Percentiles rank a stretch among this genome's conserved stretches.
phyloP scores from a whole-genome alignment of 2,329 filamentous ascomycete species.

The Corniculantispora saksenae region DNA sequence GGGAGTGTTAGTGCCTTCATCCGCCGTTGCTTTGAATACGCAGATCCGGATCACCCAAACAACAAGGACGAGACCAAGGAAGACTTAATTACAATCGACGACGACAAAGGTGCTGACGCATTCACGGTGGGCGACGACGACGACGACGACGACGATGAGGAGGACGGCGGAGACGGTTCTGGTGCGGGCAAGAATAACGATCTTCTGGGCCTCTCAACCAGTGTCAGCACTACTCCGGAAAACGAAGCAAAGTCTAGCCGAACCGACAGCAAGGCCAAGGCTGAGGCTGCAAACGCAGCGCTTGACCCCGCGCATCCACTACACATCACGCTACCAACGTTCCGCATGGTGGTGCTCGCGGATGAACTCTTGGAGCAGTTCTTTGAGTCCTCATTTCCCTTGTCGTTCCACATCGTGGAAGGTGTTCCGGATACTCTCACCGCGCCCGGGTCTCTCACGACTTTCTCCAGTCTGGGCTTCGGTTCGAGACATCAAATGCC shows the following conservation, averaged over 20 bases:
- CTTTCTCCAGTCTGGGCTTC: conserved; percentile 74
- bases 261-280: conserved; percentile 54
- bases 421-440: conserved; percentile 42
- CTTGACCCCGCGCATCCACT: conserved; percentile 91
- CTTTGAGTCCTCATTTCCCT: conserved; percentile 93
- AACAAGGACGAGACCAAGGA: conserved; percentile 49
- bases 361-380: conserved; percentile 96
- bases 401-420: conserved; percentile 86
- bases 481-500: conserved; percentile 42
- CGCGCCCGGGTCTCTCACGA: conserved; percentile 66
- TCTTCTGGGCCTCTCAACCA: background rate
- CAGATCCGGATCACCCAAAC: conserved; percentile 81
- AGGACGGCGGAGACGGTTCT: conserved; percentile 39
- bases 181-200: background rate
- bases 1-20: conserved; percentile 96
- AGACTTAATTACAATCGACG: conserved; percentile 24
- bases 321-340: conserved; percentile 94
- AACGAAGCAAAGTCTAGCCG: conserved; percentile 27
- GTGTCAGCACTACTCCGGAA: conserved; percentile 42
- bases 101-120: conserved; percentile 41
- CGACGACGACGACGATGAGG: conserved; percentile 53
- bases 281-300: conserved; percentile 81
- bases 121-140: conserved; percentile 77
- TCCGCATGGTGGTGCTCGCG: conserved; percentile 96
- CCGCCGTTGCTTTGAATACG: conserved; percentile 94